Base-by-base conservation (phyloP, 169 alveolate genomes). In the Plasmodium fragile region DNA sequence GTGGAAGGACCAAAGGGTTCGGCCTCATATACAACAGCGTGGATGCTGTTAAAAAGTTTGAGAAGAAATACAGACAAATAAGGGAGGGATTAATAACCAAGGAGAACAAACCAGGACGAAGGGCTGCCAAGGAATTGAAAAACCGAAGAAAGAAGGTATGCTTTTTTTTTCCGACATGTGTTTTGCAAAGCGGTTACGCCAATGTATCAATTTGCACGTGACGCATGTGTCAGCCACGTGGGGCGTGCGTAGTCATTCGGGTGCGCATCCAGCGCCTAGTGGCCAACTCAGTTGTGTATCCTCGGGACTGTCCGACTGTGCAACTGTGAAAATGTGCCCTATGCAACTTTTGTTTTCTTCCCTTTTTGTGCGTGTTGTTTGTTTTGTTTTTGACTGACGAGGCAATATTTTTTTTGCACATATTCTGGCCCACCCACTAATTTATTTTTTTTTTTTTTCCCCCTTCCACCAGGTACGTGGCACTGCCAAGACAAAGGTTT, bases 1-100 rank as follows among this genome's bases (percentile, higher is more conserved):
- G 99, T 30, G 99, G 99, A 30, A 95, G 98, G 83, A 96, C 99
- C 81, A 96, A 98, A 18, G 99, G 99, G 13, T 98, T 98, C 94
- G 99, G 99, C 25, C 94, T 97, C 91, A 97, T 98, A 96, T 98
- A 98, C 83, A 99, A 98, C 96, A 96, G 95, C 92, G 92, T 97
- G 72, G 98, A 97, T 43, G 97, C 98, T 39, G 98, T 97, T 32
- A 97, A 97, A 96, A 95, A 96, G 53, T 98, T 97, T 94, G 99
- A 98, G 82, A 96, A 94, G 82, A 97, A 95, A 81, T 98, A 97
- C 95, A 96, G 99, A 72, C 99, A 95, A 70, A 93, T 97, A 43
- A 90, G 98, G 81, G 96, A 95, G 87, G 98, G 98, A 41, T 95
- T 97, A 79, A 96, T 95, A 89, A 97, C 96, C 53, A 96, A 96